Evolutionary conservation across 345 rosid species (phyloP).

Genomic region (thale cress (Arabidopsis thaliana)): TAIR10.1 NC_003074.8:1623501-1624000

Average conservation of each 20-base stretch:
- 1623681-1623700: slow-evolving; percentile 68
- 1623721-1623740: slow-evolving; percentile 70
- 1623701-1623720: slow-evolving; percentile 61
- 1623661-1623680: slow-evolving; percentile 69
- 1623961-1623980: slow-evolving; percentile 56
- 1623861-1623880: slow-evolving; percentile 49
- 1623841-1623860: slow-evolving; percentile 80
- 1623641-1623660: slow-evolving; percentile 64
- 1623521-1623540: slow-evolving; percentile 57
- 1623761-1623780: not conserved
- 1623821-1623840: slow-evolving; percentile 78
- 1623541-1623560: slow-evolving; percentile 69
- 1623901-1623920: slow-evolving; percentile 75
- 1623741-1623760: slow-evolving; percentile 76
- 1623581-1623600: slow-evolving; percentile 66
- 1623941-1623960: slow-evolving; percentile 36
- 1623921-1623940: slow-evolving; percentile 16
- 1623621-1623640: slow-evolving; percentile 56
- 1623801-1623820: slow-evolving; percentile 49
- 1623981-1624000: slow-evolving; percentile 55
- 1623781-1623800: not conserved
- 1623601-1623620: slow-evolving; percentile 58
- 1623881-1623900: slow-evolving; percentile 61
- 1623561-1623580: slow-evolving; percentile 76
- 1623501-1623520: slow-evolving; percentile 48